phyloP scores from a whole-genome alignment of 179 eudicot species.

The Gypsophila paniculata region DNA sequence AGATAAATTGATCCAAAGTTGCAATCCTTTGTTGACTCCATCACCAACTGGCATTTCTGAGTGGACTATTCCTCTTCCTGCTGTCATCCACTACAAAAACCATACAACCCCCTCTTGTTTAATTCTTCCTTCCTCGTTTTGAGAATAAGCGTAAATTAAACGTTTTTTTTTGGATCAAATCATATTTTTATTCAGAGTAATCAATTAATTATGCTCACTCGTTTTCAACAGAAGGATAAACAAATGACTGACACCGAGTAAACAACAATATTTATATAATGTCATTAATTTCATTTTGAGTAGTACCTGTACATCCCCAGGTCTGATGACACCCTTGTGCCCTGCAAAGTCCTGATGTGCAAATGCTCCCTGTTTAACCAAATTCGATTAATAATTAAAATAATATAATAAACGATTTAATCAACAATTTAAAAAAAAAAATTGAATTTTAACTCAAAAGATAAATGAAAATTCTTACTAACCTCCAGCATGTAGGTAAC shows the following conservation, averaged over 20 bases:
- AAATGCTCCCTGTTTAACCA: slow-evolving; percentile 60
- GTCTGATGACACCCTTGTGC: slow-evolving; percentile 64
- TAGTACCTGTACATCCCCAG: slow-evolving; percentile 87
- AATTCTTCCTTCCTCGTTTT: too few species aligned
- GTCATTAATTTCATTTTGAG: not conserved
- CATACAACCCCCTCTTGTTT: not conserved
- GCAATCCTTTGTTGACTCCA: slow-evolving; percentile 72
- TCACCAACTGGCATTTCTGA: slow-evolving; percentile 93
- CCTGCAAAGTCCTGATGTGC: slow-evolving; percentile 95
- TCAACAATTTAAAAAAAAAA: not conserved
- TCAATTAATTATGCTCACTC: too few species aligned
- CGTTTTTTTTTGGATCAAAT: too few species aligned
- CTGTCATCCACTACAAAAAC: slow-evolving; percentile 88
- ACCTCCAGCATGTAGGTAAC: slow-evolving; percentile 95
- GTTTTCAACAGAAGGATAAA: too few species aligned
- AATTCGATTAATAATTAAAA: slow-evolving; percentile 2
- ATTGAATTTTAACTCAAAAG: not conserved
- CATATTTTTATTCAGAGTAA: too few species aligned
- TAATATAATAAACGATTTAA: not conserved
- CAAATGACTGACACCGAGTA: too few species aligned
- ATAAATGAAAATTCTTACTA: not conserved
- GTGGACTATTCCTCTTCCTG: slow-evolving; percentile 93
- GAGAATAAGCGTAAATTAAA: too few species aligned
- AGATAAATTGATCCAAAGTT: slow-evolving; percentile 87
- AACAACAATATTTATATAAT: too few species aligned